A percentile compares a stretch with the other conserved stretches of the same genome.
phyloP scores from a whole-genome alignment of 129 eudicot species.

The Flaveria ramosissima region DNA sequence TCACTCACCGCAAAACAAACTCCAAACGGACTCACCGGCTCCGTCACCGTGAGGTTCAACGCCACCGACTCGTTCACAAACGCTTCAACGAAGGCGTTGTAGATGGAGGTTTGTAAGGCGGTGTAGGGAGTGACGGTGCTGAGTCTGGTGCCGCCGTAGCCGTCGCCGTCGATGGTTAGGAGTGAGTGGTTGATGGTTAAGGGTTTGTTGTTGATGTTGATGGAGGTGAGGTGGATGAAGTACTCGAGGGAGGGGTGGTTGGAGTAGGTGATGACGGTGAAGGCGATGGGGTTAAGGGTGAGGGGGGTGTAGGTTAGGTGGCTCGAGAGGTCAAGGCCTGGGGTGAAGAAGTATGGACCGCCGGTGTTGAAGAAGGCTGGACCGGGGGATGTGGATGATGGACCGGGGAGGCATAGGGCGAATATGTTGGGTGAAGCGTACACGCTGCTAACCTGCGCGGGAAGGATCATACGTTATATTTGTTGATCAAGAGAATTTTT shows the following conservation, averaged over 20 bases:
- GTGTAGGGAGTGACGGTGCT: constrained; percentile 54
- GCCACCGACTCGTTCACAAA: constrained; percentile 41
- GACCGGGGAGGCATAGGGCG: constrained; percentile 37
- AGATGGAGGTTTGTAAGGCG: constrained; percentile 41
- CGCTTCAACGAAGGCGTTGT: constrained; percentile 28
- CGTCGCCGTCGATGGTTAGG: constrained; percentile 23
- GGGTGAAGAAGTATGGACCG: constrained; percentile 46
- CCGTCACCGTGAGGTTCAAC: constrained; percentile 30
- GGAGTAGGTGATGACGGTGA: constrained; percentile 27
- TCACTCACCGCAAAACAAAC: constrained; percentile 35
- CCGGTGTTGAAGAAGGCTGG: constrained; percentile 42
- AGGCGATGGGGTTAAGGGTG: constrained; percentile 34
- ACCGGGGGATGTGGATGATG: constrained; percentile 22
- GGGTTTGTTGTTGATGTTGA: constrained; percentile 39
- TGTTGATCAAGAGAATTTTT: too few species aligned
- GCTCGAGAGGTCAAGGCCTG: constrained; percentile 45
- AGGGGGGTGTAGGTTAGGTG: constrained; percentile 45
- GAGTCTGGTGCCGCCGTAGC: constrained; percentile 48
- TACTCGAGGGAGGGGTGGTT: constrained; percentile 45
- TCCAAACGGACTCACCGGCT: constrained; percentile 36
- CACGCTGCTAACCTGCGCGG: constrained; percentile 36
- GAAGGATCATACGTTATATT: not conserved
- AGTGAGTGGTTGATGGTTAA: constrained; percentile 31
- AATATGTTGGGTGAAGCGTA: constrained; percentile 36
- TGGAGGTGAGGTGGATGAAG: constrained; percentile 44